Evolutionary conservation across 2,329 filamentous ascomycete species (phyloP).

Genomic region (Aspergillus puulaauensis): DNA sequence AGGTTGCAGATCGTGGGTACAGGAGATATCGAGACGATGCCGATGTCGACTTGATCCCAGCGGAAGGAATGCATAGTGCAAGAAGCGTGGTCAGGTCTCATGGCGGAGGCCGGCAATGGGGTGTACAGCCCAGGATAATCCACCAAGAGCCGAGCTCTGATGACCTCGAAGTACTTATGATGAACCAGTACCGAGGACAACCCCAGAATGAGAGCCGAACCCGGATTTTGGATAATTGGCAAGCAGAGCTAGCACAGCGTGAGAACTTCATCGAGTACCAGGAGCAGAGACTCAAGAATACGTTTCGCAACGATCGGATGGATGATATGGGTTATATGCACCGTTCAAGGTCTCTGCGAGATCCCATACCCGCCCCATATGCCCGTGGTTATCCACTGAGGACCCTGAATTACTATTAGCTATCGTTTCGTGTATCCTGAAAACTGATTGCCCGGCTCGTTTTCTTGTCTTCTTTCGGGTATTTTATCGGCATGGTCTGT

Average conservation of each 20-base stretch:
- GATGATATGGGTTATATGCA: slow-evolving; percentile 6
- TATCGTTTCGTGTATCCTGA: neutral
- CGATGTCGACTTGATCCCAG: slow-evolving; percentile 26
- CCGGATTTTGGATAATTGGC: slow-evolving; percentile 21
- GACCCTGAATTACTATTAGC: slow-evolving; percentile 4
- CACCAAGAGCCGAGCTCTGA: slow-evolving; percentile 15
- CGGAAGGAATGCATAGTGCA: slow-evolving; percentile 17
- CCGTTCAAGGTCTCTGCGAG: slow-evolving; percentile 18
- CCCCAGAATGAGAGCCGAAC: slow-evolving; percentile 25
- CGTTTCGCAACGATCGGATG: slow-evolving; percentile 16
- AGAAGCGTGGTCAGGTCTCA: slow-evolving; percentile 7
- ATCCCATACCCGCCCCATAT: slow-evolving; percentile 15
- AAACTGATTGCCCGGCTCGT: neutral
- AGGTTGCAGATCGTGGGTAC: slow-evolving; percentile 5
- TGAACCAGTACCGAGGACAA: slow-evolving; percentile 12
- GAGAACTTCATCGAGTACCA: slow-evolving; percentile 8
- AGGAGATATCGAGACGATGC: slow-evolving; percentile 15
- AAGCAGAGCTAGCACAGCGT: slow-evolving; percentile 3
- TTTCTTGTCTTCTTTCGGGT: neutral
- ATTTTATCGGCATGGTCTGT: neutral
- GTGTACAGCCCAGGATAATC: slow-evolving; percentile 22
- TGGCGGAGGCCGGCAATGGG: slow-evolving; percentile 12
- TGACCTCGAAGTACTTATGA: slow-evolving; percentile 15
- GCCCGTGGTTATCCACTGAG: slow-evolving; percentile 15
- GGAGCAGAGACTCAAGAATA: slow-evolving; percentile 23